These are phyloP conservation scores for Halophytophthora polymorphica DNA, from an alignment of 352 stramenopile species.

Conservation along the genomic window DNA sequence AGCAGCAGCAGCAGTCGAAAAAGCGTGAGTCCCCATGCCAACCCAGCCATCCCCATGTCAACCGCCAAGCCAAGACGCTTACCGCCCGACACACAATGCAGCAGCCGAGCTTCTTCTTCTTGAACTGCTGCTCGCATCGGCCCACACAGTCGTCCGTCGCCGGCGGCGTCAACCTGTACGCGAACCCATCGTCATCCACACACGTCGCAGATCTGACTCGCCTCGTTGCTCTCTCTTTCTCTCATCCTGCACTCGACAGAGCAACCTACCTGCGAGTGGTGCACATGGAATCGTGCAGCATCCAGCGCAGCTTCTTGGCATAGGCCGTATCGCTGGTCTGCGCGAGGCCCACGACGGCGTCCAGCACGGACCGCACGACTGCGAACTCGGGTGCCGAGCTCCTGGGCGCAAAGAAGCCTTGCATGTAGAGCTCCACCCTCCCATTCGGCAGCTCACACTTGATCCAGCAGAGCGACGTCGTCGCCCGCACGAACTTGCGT, in stretches of 20 bases:
- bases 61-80: background rate
- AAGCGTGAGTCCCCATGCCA: background rate
- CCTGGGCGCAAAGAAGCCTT: conserved; percentile 37
- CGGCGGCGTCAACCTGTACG: conserved; percentile 8
- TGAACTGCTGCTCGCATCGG: conserved; percentile 32
- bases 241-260: background rate
- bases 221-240: no score
- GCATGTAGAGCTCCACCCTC: conserved; percentile 36
- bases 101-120: conserved; percentile 24
- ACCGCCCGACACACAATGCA: conserved; percentile 43
- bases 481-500: conserved; percentile 26
- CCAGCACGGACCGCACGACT: conserved; percentile 21
- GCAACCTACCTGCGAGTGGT: conserved; percentile 20
- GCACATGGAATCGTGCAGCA: conserved; percentile 33
- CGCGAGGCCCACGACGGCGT: conserved; percentile 19
- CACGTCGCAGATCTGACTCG: background rate
- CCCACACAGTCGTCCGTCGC: conserved; percentile 27
- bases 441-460: conserved; percentile 37
- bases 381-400: conserved; percentile 28
- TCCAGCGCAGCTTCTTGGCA: conserved; percentile 46
- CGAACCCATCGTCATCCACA: background rate
- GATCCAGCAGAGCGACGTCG: conserved; percentile 36
- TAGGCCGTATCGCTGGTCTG: conserved; percentile 36
- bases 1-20: conserved; percentile 4
- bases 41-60: background rate